Conservation (phyloP, 305 asterid genomes). For the Solanum aculeatissimum region DNA sequence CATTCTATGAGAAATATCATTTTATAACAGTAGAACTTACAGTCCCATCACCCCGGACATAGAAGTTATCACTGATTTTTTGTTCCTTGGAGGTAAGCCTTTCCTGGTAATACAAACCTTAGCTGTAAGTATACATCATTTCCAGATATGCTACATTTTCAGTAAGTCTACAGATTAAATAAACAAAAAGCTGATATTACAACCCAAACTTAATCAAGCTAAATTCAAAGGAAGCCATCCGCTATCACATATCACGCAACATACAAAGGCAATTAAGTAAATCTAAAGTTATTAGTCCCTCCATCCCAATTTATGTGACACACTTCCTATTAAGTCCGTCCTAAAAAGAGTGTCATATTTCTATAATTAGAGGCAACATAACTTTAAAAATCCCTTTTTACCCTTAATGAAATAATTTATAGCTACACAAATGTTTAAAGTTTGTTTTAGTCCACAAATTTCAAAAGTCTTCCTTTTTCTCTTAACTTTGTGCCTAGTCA, state of each 20-base stretch:
- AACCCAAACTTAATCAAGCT: background rate
- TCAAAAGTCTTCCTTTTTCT: background rate
- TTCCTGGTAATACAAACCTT: constrained; percentile 36
- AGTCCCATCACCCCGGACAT: constrained; percentile 96
- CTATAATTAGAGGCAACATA: background rate
- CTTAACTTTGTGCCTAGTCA: background rate
- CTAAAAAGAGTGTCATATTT: background rate
- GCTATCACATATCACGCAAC: background rate
- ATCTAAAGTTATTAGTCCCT: background rate
- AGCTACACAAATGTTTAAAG: background rate
- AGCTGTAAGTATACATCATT: background rate
- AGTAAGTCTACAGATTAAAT: background rate
- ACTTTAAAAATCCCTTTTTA: background rate
- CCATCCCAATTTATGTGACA: background rate
- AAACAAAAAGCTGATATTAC: background rate
- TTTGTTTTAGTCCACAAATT: background rate
- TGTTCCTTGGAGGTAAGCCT: constrained; percentile 82
- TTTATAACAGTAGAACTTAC: constrained; percentile 35
- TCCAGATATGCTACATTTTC: background rate
- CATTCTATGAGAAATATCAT: constrained; percentile 5
- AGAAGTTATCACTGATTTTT: constrained; percentile 87
- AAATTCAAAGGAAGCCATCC: background rate
- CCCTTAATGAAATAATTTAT: background rate
- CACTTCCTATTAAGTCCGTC: background rate
- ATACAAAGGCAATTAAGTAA: background rate